Evolutionary conservation across 208 protist genomes (phyloP), one percentile per base, ranked within the genome.

Genomic region (Wallacemonas sp.): DNA sequence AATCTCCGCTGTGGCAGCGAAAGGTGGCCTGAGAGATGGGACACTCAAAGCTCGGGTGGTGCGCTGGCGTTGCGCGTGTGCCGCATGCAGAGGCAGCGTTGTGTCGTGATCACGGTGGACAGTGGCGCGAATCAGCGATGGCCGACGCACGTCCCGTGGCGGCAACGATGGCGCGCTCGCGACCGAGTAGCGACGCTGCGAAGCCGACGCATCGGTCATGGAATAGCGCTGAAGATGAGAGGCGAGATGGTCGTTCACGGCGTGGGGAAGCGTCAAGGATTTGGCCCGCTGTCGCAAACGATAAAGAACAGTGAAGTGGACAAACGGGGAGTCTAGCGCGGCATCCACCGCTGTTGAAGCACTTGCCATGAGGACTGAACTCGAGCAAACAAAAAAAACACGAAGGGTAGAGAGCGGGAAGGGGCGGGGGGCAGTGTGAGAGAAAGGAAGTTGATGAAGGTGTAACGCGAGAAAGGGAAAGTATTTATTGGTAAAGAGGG

Each of bases 251-350:
- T 41, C 48, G 27, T n/a, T 14, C 27, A 34, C 6, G 26, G 5
- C 26, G 19, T n/a, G 1, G 17, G 52, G 52, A 8, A 58, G 11
- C 8, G 52, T 58, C 23, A 62, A 19, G 33, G 57, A 62, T 17
- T n/a, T 46, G 9, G 65, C 61, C 9, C 26, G 63, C 46, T 74
- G 44, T 6, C 65, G 67, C 2, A 83, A 65, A 29, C 60, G 60
- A 38, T 54, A 65, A 8, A 65, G 61, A 1, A 77, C 60, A 16
- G 73, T 83, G 41, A 83, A 83, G 39, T 76, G 78, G 33, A 83
- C 68, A 2, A 68, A 24, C 21, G 62, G 60, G 14, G 64, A 23
- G 8, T n/a, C n/a, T n/a, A n/a, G n/a, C n/a, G n/a, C n/a, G n/a
- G n/a, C n/a, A n/a, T n/a, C n/a, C n/a, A n/a, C n/a, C n/a, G n/a